These are phyloP conservation scores for Camellia sinensis DNA, from an alignment of 148 eudicot genomes.

Conservation along the genomic window DNA sequence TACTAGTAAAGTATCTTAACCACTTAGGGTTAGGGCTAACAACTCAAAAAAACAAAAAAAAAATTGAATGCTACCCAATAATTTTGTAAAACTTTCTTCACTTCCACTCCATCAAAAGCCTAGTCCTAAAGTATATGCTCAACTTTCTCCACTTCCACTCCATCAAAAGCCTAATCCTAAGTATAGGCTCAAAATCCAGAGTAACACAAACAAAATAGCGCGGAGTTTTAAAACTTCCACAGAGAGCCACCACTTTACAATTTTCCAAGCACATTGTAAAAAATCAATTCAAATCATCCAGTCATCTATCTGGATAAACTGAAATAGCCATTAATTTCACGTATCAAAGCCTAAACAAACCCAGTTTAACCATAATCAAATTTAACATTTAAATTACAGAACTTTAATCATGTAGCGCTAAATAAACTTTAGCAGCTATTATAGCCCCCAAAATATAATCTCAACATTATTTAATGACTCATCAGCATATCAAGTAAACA, in stretches of 20 bases:
- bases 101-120: not conserved
- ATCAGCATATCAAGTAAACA: constrained; percentile 1
- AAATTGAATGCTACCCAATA: not conserved
- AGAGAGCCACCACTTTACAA: not conserved
- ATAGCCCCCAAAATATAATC: not conserved
- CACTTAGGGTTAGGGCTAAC: not conserved
- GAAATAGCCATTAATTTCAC: not conserved
- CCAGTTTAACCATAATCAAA: not conserved
- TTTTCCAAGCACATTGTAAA: not conserved
- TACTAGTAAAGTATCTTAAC: not conserved
- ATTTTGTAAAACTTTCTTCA: not conserved
- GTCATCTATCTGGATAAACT: not conserved
- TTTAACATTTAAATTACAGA: too few species aligned
- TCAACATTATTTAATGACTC: not conserved
- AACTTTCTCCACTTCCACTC: not conserved
- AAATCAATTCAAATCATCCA: too few species aligned
- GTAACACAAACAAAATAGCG: not conserved
- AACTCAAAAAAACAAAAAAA: not conserved
- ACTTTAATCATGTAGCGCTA: too few species aligned
- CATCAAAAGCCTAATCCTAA: not conserved
- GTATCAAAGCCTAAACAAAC: not conserved
- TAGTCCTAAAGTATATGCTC: too few species aligned
- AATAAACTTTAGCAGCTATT: too few species aligned
- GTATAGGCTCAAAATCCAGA: not conserved
- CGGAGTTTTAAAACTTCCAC: not conserved